Conservation (phyloP, 1,139 yeast genomes). For the Diutina scorzettiae region DNA sequence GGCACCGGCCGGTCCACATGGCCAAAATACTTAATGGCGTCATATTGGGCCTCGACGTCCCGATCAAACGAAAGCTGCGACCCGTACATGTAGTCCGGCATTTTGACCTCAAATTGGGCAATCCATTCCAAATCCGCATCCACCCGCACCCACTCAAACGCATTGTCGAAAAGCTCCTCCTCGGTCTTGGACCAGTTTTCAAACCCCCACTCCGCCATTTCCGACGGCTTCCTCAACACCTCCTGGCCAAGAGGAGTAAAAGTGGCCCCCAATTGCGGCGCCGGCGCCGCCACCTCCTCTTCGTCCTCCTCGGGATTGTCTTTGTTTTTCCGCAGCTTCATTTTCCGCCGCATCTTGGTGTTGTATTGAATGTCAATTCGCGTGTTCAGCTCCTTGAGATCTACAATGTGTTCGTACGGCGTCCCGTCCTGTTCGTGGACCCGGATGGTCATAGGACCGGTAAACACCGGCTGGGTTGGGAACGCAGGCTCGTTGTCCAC, state of each 20-base stretch:
- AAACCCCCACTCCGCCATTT: conserved; percentile 60
- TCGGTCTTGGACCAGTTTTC: conserved; percentile 64
- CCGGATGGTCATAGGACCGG: conserved; percentile 94
- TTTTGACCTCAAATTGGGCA: conserved; percentile 66
- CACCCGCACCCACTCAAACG: conserved; percentile 94
- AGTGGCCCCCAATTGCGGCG: conserved; percentile 3
- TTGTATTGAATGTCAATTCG: conserved; percentile 90
- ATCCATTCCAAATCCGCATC: conserved; percentile 99
- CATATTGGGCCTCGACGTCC: conserved; percentile 92
- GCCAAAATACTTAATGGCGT: conserved; percentile 67
- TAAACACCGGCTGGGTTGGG: conserved; percentile 41
- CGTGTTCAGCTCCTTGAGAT: conserved; percentile 72
- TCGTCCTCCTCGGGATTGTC: conserved; percentile 28
- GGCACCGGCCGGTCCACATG: conserved; percentile 43
- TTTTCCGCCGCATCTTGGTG: conserved; percentile 62
- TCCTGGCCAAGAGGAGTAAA: background rate
- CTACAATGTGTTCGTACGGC: conserved; percentile 95
- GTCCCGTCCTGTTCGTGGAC: conserved; percentile 99
- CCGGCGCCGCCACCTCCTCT: conserved; percentile 5
- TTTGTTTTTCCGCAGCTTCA: conserved; percentile 34
- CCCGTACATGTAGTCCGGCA: conserved; percentile 91
- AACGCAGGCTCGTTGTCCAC: conserved; percentile 26
- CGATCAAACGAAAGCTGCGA: conserved; percentile 90
- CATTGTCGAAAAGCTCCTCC: conserved; percentile 63
- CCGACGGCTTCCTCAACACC: conserved; percentile 17